phyloP scores from a whole-genome alignment of 108 stramenopile genomes.

The Skeletonema potamos region DNA sequence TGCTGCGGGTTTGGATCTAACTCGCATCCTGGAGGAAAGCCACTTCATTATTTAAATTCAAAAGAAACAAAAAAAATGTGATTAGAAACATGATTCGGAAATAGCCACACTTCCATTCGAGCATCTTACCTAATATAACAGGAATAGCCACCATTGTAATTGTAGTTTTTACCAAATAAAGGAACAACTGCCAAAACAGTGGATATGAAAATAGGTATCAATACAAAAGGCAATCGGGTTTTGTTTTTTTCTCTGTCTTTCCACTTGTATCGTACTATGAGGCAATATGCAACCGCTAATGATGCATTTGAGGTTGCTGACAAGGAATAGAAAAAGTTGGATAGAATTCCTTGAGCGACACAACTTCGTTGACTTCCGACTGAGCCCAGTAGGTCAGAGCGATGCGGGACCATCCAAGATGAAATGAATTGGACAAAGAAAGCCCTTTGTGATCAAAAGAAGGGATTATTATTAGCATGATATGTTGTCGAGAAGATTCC shows the following conservation, averaged over 20 bases:
- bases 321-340: slow-evolving; percentile 13
- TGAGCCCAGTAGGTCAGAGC: background rate
- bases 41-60: background rate
- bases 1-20: background rate
- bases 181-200: slow-evolving; percentile 3
- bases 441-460: background rate
- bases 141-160: slow-evolving; percentile 23
- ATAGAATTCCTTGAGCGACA: slow-evolving; percentile 15
- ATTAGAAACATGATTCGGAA: background rate
- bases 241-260: slow-evolving; percentile 14
- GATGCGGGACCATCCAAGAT: slow-evolving; percentile 20
- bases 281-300: slow-evolving; percentile 20
- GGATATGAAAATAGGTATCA: slow-evolving; percentile 10
- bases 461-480: background rate
- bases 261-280: slow-evolving; percentile 15
- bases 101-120: background rate
- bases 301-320: slow-evolving; percentile 14
- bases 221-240: background rate
- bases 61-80: background rate
- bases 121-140: slow-evolving; percentile 9
- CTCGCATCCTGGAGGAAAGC: slow-evolving; percentile 4
- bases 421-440: slow-evolving; percentile 31
- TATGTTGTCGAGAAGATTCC: background rate
- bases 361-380: slow-evolving; percentile 11
- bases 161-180: slow-evolving; percentile 14